Evolutionary conservation across 225 moss, liverwort and hornwort genomes (phyloP), one percentile per base, ranked within the genome.

Genomic region (Marchantia polymorpha): DNA sequence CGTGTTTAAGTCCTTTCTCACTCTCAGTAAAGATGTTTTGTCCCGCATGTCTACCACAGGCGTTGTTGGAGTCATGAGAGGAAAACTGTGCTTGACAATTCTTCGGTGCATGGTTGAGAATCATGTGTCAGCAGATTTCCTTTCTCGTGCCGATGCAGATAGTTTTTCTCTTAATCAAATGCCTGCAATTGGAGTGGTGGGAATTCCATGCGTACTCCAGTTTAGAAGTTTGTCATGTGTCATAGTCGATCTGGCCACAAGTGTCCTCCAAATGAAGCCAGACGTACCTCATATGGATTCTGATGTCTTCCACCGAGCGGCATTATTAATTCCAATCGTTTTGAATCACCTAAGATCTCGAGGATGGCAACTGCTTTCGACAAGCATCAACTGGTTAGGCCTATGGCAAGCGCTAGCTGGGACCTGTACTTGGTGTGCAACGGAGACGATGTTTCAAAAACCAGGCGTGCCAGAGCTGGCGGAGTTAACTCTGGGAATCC

Each of bases 61-160:
- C 85, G 85, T 81, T 69, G 84, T 87, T 70, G 93, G 90, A 87
- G 87, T 86, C 39, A 84, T 95, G 85, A 90, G 91, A 60, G 95
- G 91, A 80, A 95, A 93, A 82, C 79, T 95, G 22, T 95, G 93
- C 84, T 78, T 95, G 39, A 93, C 90, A 58, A 84, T 95, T 64
- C 90, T 92, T 71, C 89, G 95, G 48, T 95, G 93, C 82, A 89
- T 95, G 88, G 89, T 84, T 69, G 93, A 95, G 82, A 92, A 95
- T 85, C 90, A 90, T 77, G 93, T 93, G 82, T 91, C 91, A 31
- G 78, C 89, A 49, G 92, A 93, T 77, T 95, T 93, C 75, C 85
- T 95, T 72, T 86, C 91, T 80, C 90, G 89, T 70, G 89, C 92
- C 82, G 91, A 93, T 85, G 91, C 91, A 68, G 88, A 91, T 76